phyloP scores from a whole-genome alignment of 257 asterid species.

The Penstemon newberryi region DNA sequence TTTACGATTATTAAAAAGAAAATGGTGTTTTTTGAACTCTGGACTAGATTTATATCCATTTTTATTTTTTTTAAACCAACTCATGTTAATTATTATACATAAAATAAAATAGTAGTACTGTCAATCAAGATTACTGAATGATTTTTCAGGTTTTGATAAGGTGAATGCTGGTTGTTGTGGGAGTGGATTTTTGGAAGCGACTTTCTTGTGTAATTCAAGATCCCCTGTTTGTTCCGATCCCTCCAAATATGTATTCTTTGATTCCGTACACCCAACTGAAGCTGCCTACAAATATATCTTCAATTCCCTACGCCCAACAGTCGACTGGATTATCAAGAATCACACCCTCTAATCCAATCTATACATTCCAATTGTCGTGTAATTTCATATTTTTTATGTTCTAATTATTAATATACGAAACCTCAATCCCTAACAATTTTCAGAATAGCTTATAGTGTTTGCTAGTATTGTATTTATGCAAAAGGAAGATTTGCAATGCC shows the following conservation, averaged over 20 bases:
- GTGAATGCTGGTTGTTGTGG: slow-evolving; percentile 63
- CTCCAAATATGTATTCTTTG: slow-evolving; percentile 50
- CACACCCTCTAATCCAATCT: not conserved
- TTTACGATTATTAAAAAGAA: too few species aligned
- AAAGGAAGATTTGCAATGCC: too few species aligned
- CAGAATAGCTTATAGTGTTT: too few species aligned
- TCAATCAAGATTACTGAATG: not conserved
- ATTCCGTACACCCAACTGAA: slow-evolving; percentile 58
- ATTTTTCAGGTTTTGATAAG: slow-evolving; percentile 43
- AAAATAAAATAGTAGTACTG: too few species aligned
- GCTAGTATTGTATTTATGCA: too few species aligned
- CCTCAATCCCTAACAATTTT: too few species aligned
- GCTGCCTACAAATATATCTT: slow-evolving; percentile 40
- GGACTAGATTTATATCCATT: too few species aligned
- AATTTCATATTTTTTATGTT: too few species aligned
- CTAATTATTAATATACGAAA: too few species aligned
- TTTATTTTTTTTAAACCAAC: too few species aligned
- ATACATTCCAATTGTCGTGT: too few species aligned
- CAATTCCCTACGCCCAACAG: slow-evolving; percentile 35
- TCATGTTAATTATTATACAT: not conserved
- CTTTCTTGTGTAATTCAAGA: slow-evolving; percentile 41
- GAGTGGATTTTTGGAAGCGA: slow-evolving; percentile 48
- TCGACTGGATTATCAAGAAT: slow-evolving; percentile 35
- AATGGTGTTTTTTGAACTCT: too few species aligned
- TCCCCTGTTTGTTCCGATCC: slow-evolving; percentile 41